Evolutionary conservation across 2,329 filamentous ascomycete genomes (phyloP).

Genomic region (Aspergillus texensis): DNA sequence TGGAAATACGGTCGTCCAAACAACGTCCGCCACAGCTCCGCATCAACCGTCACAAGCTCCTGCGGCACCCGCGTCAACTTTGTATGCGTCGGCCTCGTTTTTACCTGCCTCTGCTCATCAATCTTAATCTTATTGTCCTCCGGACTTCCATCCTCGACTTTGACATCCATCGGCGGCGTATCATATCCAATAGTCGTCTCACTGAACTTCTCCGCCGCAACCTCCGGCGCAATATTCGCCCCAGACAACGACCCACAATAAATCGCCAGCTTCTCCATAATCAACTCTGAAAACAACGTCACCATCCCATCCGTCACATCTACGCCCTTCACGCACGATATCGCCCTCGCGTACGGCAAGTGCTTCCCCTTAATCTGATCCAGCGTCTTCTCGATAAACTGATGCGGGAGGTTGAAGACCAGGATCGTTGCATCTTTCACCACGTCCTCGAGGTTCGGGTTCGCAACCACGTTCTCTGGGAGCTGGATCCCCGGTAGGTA

Average conservation of each 20-base stretch:
- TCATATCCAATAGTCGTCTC: conserved; percentile 95
- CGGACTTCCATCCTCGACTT: conserved; percentile 55
- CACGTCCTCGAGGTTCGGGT: conserved; percentile 56
- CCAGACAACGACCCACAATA: conserved; percentile 91
- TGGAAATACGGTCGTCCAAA: conserved; percentile 96
- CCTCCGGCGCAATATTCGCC: conserved; percentile 89
- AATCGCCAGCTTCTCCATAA: conserved; percentile 82
- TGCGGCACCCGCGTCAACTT: conserved; percentile 71
- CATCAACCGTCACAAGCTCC: conserved; percentile 80
- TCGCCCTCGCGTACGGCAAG: conserved; percentile 81
- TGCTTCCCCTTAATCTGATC: conserved; percentile 79
- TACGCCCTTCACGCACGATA: conserved; percentile 95
- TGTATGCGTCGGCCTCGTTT: conserved; percentile 64
- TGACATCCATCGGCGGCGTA: conserved; percentile 79
- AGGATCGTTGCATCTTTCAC: conserved; percentile 81
- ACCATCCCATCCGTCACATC: conserved; percentile 82
- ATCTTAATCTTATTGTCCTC: conserved; percentile 44
- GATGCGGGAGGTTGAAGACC: conserved; percentile 91
- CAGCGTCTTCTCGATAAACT: conserved; percentile 53
- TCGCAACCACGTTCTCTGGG: conserved; percentile 63
- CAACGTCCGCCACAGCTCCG: conserved; percentile 74
- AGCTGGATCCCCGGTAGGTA: conserved; percentile 84
- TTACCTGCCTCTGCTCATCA: conserved; percentile 59
- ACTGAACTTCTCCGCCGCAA: conserved; percentile 88
- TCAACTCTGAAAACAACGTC: conserved; percentile 85